Evolutionary conservation across 2,329 filamentous ascomycete species (phyloP), one percentile per base, ranked within the genome.

Genomic region (Fusarium sp.): DNA sequence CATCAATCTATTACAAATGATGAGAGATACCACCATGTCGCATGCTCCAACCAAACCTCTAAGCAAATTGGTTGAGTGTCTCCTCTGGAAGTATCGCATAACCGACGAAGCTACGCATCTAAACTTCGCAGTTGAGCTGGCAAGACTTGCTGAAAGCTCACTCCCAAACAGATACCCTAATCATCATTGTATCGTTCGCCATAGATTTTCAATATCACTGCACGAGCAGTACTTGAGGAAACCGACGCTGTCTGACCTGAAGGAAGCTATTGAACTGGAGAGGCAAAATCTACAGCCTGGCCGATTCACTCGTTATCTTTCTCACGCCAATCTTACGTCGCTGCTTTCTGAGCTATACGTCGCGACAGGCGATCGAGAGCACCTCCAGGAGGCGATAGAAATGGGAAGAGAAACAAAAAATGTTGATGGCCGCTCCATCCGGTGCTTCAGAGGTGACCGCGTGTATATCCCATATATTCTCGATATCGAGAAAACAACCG

Each of bases 1-100:
- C 1, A 31, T 58, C 3, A 13, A 38, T 1, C 5, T 20, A 0
- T 13, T 52, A 27, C 25, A 39, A 15, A 4, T 0, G 3, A 35
- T 49, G 7, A 14, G 12, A 1, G 5, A 22, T 2, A 18, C 4
- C 1, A 38, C 13, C 1, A 29, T 7, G 7, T 33, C 45, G 4
- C 3, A 25, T 0, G 0, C 6, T 14, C 22, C 22, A 1, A 53
- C 15, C 10, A 58, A 41, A 5, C 25, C 55, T 8, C 14, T 38
- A 0, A 58, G 25, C 4, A 36, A 52, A 7, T 4, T 31, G 33
- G 55, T 58, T 2, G 55, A 31, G 1, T 36, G 44, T 6, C 25
- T 58, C 1, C 35, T 58, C 10, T 52, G 55, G 45, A 58, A 39
- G 1, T 58, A 53, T 17, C n/a, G 13, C 1, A 39, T 58, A 0